phyloP scores from a whole-genome alignment of 257 asterid species.

The Linaria vulgaris region DNA sequence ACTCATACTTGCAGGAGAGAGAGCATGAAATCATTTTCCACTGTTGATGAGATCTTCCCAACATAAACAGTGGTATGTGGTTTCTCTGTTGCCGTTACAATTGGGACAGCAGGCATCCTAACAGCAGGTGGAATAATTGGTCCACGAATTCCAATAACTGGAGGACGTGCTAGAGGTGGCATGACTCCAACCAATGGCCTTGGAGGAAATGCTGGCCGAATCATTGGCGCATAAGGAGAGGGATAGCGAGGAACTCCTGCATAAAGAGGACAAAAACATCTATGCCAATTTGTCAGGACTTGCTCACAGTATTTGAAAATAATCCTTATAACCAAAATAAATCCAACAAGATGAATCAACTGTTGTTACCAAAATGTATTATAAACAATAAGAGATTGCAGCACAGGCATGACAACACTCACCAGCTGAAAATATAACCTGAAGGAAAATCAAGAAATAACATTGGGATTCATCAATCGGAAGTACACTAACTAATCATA shows the following conservation, averaged over 20 bases:
- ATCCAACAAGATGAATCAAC: constrained; percentile 51
- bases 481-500: constrained; percentile 61
- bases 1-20: constrained; percentile 79
- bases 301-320: constrained; percentile 32
- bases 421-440: constrained; percentile 93
- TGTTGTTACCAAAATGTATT: constrained; percentile 75
- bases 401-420: constrained; percentile 92
- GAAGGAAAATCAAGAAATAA: constrained; percentile 73
- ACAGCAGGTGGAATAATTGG: constrained; percentile 56
- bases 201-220: constrained; percentile 68
- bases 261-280: constrained; percentile 51
- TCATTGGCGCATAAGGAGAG: constrained; percentile 60
- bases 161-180: constrained; percentile 82
- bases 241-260: constrained; percentile 86
- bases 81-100: constrained; percentile 50
- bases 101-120: constrained; percentile 55
- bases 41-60: constrained; percentile 88
- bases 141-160: constrained; percentile 62
- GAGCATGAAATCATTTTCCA: constrained; percentile 86
- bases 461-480: constrained; percentile 60
- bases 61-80: constrained; percentile 91
- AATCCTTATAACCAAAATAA: constrained; percentile 27
- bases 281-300: constrained; percentile 69
- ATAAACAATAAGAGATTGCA: constrained; percentile 89
- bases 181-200: constrained; percentile 62